These are phyloP conservation scores for Cercospora canescens DNA, from an alignment of 2,329 filamentous ascomycete genomes.

Conservation along the genomic window DNA sequence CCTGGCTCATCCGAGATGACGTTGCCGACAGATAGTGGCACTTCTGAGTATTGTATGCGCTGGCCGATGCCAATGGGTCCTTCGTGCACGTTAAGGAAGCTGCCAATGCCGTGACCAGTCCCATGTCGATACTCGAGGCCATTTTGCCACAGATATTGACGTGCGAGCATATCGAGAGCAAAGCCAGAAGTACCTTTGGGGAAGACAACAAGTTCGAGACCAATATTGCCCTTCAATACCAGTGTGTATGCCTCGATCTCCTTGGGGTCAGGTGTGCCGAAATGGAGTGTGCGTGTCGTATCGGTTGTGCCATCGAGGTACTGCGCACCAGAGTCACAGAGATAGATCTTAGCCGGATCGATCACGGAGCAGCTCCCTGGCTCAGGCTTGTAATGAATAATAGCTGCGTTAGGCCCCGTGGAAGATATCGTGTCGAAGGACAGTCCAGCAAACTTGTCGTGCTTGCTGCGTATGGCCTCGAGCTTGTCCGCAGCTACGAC, in stretches of 20 bases:
- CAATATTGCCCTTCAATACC: slow-evolving; percentile 82
- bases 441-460: slow-evolving; percentile 78
- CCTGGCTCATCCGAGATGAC: slow-evolving; percentile 94
- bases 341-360: slow-evolving; percentile 81
- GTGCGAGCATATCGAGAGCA: slow-evolving; percentile 82
- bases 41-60: slow-evolving; percentile 85
- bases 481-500: slow-evolving; percentile 90
- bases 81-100: slow-evolving; percentile 95
- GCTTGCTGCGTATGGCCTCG: slow-evolving; percentile 69
- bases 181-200: slow-evolving; percentile 95
- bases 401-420: slow-evolving; percentile 85
- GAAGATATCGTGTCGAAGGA: slow-evolving; percentile 97
- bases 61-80: slow-evolving; percentile 96
- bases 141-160: slow-evolving; percentile 89
- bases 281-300: slow-evolving; percentile 90
- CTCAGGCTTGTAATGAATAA: slow-evolving; percentile 95
- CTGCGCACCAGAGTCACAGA: slow-evolving; percentile 97
- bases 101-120: slow-evolving; percentile 93
- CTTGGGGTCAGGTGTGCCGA: slow-evolving; percentile 77
- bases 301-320: slow-evolving; percentile 95
- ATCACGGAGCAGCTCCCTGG: slow-evolving; percentile 77
- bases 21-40: slow-evolving; percentile 85
- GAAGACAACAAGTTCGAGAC: slow-evolving; percentile 81
- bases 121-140: slow-evolving; percentile 95
- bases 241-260: slow-evolving; percentile 91